Base-by-base conservation (phyloP, 345 rosid species). In the Melaleuca quinquenervia region DNA sequence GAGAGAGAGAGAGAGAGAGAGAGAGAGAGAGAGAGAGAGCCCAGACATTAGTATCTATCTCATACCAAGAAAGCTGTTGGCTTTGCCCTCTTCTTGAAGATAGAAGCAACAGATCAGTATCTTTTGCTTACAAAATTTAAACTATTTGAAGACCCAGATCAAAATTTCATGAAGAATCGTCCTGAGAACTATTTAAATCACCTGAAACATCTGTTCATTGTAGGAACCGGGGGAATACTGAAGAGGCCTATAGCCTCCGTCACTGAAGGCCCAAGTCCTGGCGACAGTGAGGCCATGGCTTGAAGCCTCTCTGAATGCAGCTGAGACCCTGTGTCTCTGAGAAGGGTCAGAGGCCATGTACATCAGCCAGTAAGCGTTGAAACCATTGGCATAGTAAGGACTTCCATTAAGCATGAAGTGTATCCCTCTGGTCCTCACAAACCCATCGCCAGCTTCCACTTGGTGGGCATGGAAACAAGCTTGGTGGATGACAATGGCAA, bases 331-430 rank as follows among this genome's bases (percentile, higher is more conserved):
- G 86, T 88, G 64, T 85, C 95, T 91, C 88, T 91, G 94, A 48
- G 96, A 89, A 29, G 95, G 96, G 85, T 95, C 98, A 22, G 96
- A 88, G 80, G 96, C 98, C 16, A 90, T 83, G 86, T 93, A 95
- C 98, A 95, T 95, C 52, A 95, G 92, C 98, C 99, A 97, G 87
- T 96, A 96, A 49, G 99, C 98, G 86, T 96, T 96, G 93, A 95
- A 96, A 62, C 99, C 98, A 88, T 95, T 96, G 54, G 95, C 94
- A 84, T 94, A 96, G 88, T 90, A 95, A 70, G 96, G 98, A 84
- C 88, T 91, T 1, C 96, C 99, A 84, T 95, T 92, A 60, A 96
- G 87, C 88, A 87, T 83, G 82, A 96, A 92, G 52, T 92, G 96
- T 41, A 89, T 88, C 83, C 98, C 96, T 83, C 90, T 93, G 45